phyloP scores from a whole-genome alignment of 441 rosid species.

The Euphorbia celastroides region DNA sequence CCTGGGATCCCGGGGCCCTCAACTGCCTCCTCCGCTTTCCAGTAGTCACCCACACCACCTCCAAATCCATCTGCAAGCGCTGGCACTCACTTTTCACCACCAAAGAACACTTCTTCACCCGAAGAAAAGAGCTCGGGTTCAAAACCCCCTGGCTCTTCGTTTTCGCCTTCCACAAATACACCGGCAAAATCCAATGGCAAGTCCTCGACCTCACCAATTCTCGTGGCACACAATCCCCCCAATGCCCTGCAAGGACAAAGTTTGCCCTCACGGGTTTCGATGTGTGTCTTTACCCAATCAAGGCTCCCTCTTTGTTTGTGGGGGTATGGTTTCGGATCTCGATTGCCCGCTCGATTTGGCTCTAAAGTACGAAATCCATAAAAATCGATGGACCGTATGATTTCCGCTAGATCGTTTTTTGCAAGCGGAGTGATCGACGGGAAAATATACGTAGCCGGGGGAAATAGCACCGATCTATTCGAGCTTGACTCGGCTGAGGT shows the following conservation, averaged over 20 bases:
- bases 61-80: constrained; percentile 68
- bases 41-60: constrained; percentile 54
- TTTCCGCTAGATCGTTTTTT: constrained; percentile 69
- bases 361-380: constrained; percentile 72
- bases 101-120: constrained; percentile 65
- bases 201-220: constrained; percentile 65
- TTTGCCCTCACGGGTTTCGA: constrained; percentile 78
- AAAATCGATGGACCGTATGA: constrained; percentile 90
- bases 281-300: constrained; percentile 57
- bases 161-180: constrained; percentile 66
- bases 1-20: constrained; percentile 75
- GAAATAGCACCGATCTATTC: constrained; percentile 58
- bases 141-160: constrained; percentile 87
- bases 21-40: constrained; percentile 80
- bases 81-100: constrained; percentile 67
- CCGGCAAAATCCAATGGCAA: constrained; percentile 79
- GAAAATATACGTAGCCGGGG: constrained; percentile 80
- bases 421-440: constrained; percentile 72
- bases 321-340: constrained; percentile 77
- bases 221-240: constrained; percentile 81
- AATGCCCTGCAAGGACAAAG: constrained; percentile 85
- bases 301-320: constrained; percentile 72
- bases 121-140: constrained; percentile 63
- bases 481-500: constrained; percentile 81
- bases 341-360: constrained; percentile 81